phyloP scores from a whole-genome alignment of 1,139 yeast species.

The Kodamaea plutei region DNA sequence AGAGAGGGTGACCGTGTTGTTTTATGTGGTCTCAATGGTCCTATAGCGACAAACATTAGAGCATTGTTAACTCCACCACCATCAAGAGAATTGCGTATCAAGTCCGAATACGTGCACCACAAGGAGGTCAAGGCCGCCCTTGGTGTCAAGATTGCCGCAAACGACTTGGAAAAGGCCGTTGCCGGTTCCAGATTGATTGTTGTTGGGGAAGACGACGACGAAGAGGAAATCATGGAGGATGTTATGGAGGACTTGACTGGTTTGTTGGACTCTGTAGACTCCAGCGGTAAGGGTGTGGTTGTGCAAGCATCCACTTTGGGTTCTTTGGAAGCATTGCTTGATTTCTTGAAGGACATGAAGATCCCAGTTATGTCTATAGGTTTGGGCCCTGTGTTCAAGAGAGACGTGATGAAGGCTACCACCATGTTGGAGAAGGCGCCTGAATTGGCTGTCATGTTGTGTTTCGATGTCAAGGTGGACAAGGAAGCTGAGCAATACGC shows the following conservation, averaged over 20 bases:
- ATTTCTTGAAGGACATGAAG: constrained; percentile 96
- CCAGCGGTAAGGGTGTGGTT: constrained; percentile 92
- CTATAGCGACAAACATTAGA: constrained; percentile 95
- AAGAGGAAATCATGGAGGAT: constrained; percentile 95
- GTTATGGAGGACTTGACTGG: constrained; percentile 99
- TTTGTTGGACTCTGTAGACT: constrained; percentile 88
- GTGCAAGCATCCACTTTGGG: constrained; percentile 99
- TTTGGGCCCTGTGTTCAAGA: constrained; percentile 94
- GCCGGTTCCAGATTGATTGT: constrained; percentile 96
- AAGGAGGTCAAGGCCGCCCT: constrained; percentile 98
- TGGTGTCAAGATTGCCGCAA: constrained; percentile 98
- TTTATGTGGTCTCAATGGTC: constrained; percentile 97
- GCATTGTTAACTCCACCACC: constrained; percentile 98
- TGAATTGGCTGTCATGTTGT: constrained; percentile 92
- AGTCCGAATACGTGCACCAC: constrained; percentile 90
- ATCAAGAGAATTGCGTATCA: constrained; percentile 89
- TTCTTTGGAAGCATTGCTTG: constrained; percentile 93
- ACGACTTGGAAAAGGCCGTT: constrained; percentile 95
- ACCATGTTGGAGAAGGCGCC: constrained; percentile 97
- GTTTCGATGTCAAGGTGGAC: constrained; percentile 96
- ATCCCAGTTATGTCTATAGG: constrained; percentile 99
- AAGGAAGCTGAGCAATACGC: constrained; percentile 99
- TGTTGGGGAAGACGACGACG: constrained; percentile 96
- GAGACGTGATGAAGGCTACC: constrained; percentile 96
- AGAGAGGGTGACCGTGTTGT: constrained; percentile 95